These are phyloP conservation scores for Pisolithus albus DNA, from an alignment of 768 basidiomycete genomes.

Conservation along the genomic window DNA sequence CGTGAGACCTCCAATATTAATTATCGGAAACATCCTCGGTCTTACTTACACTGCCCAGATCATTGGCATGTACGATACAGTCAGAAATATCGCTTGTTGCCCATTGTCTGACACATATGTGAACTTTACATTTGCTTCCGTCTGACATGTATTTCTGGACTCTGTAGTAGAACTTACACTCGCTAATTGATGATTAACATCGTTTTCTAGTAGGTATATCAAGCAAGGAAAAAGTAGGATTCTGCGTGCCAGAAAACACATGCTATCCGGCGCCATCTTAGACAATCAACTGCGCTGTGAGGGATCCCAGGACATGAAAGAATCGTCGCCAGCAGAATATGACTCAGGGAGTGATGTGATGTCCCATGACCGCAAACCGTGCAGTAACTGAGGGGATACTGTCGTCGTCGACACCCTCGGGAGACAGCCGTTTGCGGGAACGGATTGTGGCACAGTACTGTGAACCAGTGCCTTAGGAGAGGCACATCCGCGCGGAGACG, in stretches of 20 bases:
- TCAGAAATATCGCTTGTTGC: too few relatives aligned
- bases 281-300: constrained; percentile 28
- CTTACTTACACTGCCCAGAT: too few relatives aligned
- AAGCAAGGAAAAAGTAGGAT: neutral
- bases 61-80: too few relatives aligned
- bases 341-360: constrained; percentile 18
- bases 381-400: constrained; percentile 12
- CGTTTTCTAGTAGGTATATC: neutral
- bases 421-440: constrained; percentile 10
- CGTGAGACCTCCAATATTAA: too few relatives aligned
- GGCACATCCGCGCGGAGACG: constrained; percentile 11
- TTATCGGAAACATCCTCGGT: too few relatives aligned
- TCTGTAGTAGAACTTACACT: too few relatives aligned
- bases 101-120: too few relatives aligned
- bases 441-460: constrained; percentile 1
- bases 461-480: constrained; percentile 2
- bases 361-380: constrained; percentile 15
- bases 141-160: too few relatives aligned
- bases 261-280: neutral
- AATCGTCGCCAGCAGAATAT: constrained; percentile 42
- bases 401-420: constrained; percentile 16
- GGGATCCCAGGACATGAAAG: constrained; percentile 60
- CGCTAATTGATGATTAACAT: too few relatives aligned
- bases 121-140: too few relatives aligned
- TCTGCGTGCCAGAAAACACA: too few relatives aligned